These are phyloP conservation scores for Boletus semigastroideus DNA, from an alignment of 1,284 basidiomycete species.

Conservation along the genomic window DNA sequence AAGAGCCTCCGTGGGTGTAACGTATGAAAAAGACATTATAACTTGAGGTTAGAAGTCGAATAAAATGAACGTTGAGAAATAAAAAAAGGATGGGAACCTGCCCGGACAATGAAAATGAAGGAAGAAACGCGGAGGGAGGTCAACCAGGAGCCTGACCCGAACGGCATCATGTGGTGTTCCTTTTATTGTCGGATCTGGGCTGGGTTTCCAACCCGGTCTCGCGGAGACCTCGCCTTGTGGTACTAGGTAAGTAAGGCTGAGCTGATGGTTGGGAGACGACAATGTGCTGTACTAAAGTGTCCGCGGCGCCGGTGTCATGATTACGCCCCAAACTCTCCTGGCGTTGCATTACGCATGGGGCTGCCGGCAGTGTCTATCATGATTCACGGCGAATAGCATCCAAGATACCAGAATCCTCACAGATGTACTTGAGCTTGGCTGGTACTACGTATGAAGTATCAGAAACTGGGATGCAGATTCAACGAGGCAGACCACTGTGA, in stretches of 20 bases:
- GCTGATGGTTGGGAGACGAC: conserved; percentile 6
- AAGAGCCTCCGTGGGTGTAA: conserved; percentile 29
- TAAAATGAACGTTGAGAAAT: conserved; percentile 5
- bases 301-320: no score
- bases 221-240: not conserved
- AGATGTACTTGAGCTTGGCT: no score
- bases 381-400: no score
- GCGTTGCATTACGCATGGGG: no score
- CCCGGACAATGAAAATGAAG: conserved; percentile 14
- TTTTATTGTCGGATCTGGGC: conserved; percentile 7
- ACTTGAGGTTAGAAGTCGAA: not conserved
- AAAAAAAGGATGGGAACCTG: conserved; percentile 16
- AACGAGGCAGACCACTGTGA: no score
- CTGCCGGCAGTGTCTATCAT: no score
- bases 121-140: conserved; percentile 12
- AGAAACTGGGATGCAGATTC: no score
- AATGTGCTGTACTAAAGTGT: no score
- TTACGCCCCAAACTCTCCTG: no score
- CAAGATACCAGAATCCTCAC: no score
- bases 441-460: no score
- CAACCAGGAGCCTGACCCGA: conserved; percentile 20
- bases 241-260: not conserved
- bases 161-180: not conserved
- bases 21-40: conserved; percentile 13
- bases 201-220: not conserved